phyloP scores from a whole-genome alignment of 208 protist species.

The Naegleria fowleri region DNA sequence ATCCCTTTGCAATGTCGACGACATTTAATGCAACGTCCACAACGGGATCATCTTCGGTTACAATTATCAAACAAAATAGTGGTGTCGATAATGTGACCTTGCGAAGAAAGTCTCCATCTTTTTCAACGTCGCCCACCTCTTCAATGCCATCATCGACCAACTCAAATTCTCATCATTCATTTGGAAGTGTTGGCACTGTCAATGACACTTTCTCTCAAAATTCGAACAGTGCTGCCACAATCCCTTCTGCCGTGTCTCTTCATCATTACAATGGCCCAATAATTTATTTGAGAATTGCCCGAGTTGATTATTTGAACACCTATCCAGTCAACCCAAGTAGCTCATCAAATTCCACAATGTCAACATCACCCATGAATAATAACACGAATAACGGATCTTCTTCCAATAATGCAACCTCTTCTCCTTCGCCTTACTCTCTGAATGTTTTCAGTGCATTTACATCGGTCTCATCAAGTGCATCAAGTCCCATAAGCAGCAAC shows the following conservation, averaged over 20 bases:
- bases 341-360: neutral
- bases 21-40: neutral
- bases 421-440: neutral
- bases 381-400: neutral
- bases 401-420: neutral
- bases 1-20: neutral
- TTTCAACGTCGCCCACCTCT: neutral
- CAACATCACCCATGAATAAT: neutral
- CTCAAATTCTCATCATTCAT: neutral
- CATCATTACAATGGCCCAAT: neutral
- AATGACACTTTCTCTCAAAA: neutral
- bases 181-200: neutral
- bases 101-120: neutral
- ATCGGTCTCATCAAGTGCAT: neutral
- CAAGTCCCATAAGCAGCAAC: neutral
- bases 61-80: neutral
- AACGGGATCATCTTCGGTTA: neutral
- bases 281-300: neutral
- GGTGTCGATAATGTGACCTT: neutral
- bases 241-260: neutral
- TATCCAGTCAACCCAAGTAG: neutral
- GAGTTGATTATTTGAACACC: neutral
- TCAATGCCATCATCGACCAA: too few species aligned
- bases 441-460: too few species aligned
- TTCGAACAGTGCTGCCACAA: neutral